Percentiles rank a stretch among this genome's conserved stretches.
Conservation (phyloP, 345 rosid species). For the Salix purpurea region DNA sequence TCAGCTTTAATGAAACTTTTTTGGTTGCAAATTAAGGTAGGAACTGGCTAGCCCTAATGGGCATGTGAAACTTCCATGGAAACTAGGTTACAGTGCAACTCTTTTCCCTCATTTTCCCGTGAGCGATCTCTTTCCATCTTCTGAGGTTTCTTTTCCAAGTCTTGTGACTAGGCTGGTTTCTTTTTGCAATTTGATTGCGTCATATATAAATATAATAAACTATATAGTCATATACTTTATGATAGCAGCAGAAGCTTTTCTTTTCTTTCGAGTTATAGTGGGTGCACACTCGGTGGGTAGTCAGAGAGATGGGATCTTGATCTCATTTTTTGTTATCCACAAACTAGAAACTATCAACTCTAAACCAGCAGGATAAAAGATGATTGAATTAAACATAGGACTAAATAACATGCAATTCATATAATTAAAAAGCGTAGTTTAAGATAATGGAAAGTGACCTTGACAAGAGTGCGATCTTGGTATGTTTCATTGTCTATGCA, state of each 20-base stretch:
- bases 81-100: background rate
- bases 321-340: too few species aligned
- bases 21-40: background rate
- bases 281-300: conserved; percentile 9
- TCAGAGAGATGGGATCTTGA: conserved; percentile 1
- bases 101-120: background rate
- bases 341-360: background rate
- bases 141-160: background rate
- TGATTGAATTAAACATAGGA: background rate
- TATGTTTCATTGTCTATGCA: conserved; percentile 74
- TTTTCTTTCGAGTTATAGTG: conserved; percentile 10
- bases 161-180: too few species aligned
- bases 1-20: background rate
- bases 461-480: conserved; percentile 76
- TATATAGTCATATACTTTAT: background rate
- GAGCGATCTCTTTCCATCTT: background rate
- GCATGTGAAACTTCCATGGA: background rate
- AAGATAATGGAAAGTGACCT: conserved; percentile 37
- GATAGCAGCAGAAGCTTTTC: background rate
- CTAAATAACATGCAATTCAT: background rate
- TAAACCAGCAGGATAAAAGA: background rate
- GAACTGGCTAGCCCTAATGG: background rate
- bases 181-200: background rate
- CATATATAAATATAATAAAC: background rate
- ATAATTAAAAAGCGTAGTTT: background rate